Evolutionary conservation across 2,329 filamentous ascomycete genomes (phyloP), one percentile per base, ranked within the genome.

Genomic region (Didymella pinodella): DNA sequence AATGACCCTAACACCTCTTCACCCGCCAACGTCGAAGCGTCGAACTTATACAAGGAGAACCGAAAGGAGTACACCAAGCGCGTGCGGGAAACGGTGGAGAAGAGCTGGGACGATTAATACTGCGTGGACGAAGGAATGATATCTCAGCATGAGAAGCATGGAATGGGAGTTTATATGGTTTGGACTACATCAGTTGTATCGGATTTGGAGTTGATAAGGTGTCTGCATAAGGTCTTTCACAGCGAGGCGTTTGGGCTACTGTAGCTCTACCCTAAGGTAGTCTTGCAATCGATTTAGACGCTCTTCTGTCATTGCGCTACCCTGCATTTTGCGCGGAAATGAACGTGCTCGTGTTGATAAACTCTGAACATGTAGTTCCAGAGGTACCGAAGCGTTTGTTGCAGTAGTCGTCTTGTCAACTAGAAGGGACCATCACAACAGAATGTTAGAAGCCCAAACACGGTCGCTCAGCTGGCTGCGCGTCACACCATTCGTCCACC

Each of bases 1-100:
- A 98, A 99, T 79, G 95, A 99, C 70, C 95, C 95, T 1, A 99
- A 99, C 78, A 99, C 95, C n/a, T 95, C 92, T 58, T 97, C 93
- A 1, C 95, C 95, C 0, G 95, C 95, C 55, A 99, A 99, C 72
- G 95, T 98, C 69, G 95, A 99, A 80, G 95, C 95, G 1, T 97
- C 93, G 54, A 99, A 98, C 76, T 84, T 98, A 8, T 99, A 98
- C 84, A 98, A 98, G 78, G 95, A 99, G 75, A 98, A 98, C 78
- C 87, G 93, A 63, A 93, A 93, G 77, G 95, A 99, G 75, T 99
- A 99, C 75, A 91, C 90, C 26, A 99, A 99, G 83, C 85, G 93
- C 18, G 95, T 99, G 43, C 85, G 93, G 47, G 95, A 98, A 82
- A 97, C 94, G 0, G 95, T 99, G 16, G 95, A 99, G 84, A 98